A percentile compares a stretch with the other conserved stretches of the same genome.
Conservation (phyloP, 768 basidiomycete genomes). For the Termitomyces sp. region DNA sequence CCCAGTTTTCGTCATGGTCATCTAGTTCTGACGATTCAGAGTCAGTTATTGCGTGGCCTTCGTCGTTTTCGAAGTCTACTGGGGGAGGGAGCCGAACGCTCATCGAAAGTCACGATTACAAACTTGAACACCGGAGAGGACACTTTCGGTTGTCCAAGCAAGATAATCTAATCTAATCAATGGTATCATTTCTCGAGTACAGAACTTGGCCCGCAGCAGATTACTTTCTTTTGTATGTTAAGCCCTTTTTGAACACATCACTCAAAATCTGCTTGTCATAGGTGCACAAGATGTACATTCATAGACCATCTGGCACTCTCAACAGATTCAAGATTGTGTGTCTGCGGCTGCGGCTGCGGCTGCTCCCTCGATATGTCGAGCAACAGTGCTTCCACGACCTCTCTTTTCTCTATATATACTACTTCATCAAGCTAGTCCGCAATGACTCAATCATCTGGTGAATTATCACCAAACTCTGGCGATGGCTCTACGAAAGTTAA, state of each 20-base stretch:
- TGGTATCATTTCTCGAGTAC: too few relatives aligned
- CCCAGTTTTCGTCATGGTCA: slow-evolving; percentile 60
- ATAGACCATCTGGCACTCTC: background rate
- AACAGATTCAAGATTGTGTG: background rate
- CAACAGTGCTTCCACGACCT: background rate
- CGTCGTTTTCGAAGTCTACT: slow-evolving; percentile 14
- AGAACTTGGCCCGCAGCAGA: too few relatives aligned
- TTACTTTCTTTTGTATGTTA: background rate
- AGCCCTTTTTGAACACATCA: background rate
- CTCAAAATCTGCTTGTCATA: background rate
- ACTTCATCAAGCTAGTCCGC: background rate
- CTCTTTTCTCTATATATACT: background rate
- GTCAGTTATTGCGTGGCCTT: slow-evolving; percentile 19
- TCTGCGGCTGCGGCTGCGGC: background rate
- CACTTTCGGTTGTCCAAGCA: background rate
- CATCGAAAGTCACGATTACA: slow-evolving; percentile 21
- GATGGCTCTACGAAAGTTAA: background rate
- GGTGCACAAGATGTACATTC: background rate
- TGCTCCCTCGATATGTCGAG: background rate
- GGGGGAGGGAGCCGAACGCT: slow-evolving; percentile 31
- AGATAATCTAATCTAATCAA: slow-evolving; percentile 8
- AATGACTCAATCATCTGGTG: background rate
- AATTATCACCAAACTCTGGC: background rate
- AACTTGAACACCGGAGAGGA: background rate
- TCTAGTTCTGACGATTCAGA: slow-evolving; percentile 26